These are phyloP conservation scores for Naganishia vishniacii DNA, from an alignment of 768 basidiomycete species.

Conservation along the genomic window DNA sequence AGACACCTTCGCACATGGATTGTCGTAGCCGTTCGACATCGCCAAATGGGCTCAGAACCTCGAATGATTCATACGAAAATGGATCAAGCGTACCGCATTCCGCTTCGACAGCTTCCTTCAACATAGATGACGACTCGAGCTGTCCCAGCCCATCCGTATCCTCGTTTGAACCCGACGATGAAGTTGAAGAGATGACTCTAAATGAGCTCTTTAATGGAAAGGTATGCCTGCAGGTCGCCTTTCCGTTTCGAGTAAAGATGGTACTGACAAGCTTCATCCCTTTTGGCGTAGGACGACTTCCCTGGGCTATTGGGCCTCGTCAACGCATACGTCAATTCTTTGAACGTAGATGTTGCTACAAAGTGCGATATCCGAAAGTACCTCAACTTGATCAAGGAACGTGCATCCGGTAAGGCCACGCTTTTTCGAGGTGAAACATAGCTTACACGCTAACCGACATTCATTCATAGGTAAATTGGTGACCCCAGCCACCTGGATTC, in stretches of 20 bases:
- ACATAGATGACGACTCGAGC: not conserved
- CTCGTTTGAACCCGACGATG: constrained; percentile 49
- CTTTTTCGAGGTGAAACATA: no score
- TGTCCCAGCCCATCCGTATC: constrained; percentile 3
- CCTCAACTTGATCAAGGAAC: constrained; percentile 66
- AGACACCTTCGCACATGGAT: constrained; percentile 39
- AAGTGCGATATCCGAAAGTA: constrained; percentile 66
- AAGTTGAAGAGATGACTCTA: constrained; percentile 88
- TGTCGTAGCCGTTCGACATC: constrained; percentile 35
- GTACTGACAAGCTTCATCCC: not conserved
- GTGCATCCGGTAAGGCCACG: constrained; percentile 66
- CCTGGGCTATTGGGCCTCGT: constrained; percentile 77
- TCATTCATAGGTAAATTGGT: constrained; percentile 60
- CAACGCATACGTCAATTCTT: constrained; percentile 73
- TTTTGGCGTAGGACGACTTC: constrained; percentile 57
- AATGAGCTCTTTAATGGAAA: constrained; percentile 93
- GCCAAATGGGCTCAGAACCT: constrained; percentile 32
- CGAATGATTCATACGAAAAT: constrained; percentile 39
- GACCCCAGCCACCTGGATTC: constrained; percentile 89
- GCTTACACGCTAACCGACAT: no score
- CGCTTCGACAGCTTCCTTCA: constrained; percentile 11
- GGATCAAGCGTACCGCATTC: constrained; percentile 13
- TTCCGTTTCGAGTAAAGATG: not conserved
- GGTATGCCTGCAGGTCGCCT: constrained; percentile 49
- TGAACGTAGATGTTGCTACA: constrained; percentile 66